Base-by-base conservation (phyloP, 2,329 filamentous ascomycete genomes). In the Ustilaginoidea virens region DNA sequence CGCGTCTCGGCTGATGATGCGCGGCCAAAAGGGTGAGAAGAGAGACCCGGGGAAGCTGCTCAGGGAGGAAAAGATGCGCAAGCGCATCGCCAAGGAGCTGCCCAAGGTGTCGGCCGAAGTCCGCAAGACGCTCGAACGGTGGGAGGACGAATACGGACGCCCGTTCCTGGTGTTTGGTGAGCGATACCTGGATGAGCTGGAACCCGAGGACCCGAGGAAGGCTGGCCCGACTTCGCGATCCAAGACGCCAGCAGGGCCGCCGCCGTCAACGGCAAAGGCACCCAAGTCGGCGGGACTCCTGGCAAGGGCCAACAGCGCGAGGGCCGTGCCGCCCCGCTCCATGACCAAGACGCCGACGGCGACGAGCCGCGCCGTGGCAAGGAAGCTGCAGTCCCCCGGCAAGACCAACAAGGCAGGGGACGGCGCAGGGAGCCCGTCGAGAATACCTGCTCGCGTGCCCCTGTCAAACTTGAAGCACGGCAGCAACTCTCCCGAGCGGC, bases 61-160 rank as follows among this genome's bases (percentile, higher is more conserved):
- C 29, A 71, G 90, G 17, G 90, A 98, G 49, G 90, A 98, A 58
- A 98, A 96, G 67, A 92, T 93, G 82, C 75, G 90, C 35, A 98
- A 98, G 69, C 71, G 86, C 33, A 94, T 98, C 36, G 70, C 86
- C 16, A 98, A 96, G 53, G 90, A 98, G 47, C 62, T 98, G 17
- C 90, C 90, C 32, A 96, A 92, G 59, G 67, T 98, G 24, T 76
- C 87, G 33, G 68, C 67, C 1, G 85, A 96, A n/a, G 58, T 98
- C 33, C 70, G 71, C 39, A 87, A 76, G 49, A 65, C 69, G n/a
- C 66, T 98, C 17, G 80, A 87, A 48, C 60, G 66, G 25, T 98
- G 83, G 75, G 90, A 98, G 49, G 79, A 92, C 30, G 90, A 96
- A 47, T 94, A 87, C 49, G 87, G 85, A 3, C 74, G 85, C 8